Percentiles rank a stretch among this genome's conserved stretches.
Conservation (phyloP, 2,329 filamentous ascomycete species). For the Verticillium tricorpus region DNA sequence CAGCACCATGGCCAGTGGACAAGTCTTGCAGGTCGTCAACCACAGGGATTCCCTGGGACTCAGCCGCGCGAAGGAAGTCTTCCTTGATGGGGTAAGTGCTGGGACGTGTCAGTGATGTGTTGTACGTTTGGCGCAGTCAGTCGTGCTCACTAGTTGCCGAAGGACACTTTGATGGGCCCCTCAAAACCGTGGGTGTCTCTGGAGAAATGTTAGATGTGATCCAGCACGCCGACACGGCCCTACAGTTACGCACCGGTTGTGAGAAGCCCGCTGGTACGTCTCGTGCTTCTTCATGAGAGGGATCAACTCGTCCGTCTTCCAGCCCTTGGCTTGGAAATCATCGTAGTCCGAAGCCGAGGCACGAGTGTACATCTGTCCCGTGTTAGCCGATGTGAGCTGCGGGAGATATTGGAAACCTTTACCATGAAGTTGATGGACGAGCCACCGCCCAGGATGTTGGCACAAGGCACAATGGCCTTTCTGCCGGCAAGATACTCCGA, state of each 20-base stretch:
- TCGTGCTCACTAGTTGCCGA: slow-evolving; percentile 60
- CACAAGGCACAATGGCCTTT: slow-evolving; percentile 69
- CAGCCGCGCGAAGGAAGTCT: slow-evolving; percentile 69
- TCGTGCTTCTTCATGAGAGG: slow-evolving; percentile 79
- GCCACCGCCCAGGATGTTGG: slow-evolving; percentile 67
- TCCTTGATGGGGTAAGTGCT: slow-evolving; percentile 75
- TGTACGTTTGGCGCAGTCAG: neutral
- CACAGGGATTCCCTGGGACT: slow-evolving; percentile 67
- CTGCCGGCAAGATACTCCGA: slow-evolving; percentile 69
- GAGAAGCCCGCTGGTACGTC: slow-evolving; percentile 65
- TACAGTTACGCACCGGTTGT: slow-evolving; percentile 41
- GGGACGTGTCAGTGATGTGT: slow-evolving; percentile 2
- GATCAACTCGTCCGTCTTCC: slow-evolving; percentile 69
- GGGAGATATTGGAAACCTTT: slow-evolving; percentile 2
- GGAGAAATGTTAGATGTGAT: neutral
- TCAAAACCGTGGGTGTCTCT: slow-evolving; percentile 71
- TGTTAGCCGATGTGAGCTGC: slow-evolving; percentile 9
- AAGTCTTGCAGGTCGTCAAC: slow-evolving; percentile 76
- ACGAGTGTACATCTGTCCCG: slow-evolving; percentile 62
- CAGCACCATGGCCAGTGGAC: slow-evolving; percentile 63
- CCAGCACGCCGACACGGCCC: neutral
- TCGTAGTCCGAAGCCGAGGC: slow-evolving; percentile 71
- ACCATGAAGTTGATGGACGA: slow-evolving; percentile 78
- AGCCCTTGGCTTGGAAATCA: slow-evolving; percentile 76
- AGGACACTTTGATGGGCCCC: slow-evolving; percentile 78